Conservation (phyloP, 148 eudicot species). For the Camellia japonica region DNA sequence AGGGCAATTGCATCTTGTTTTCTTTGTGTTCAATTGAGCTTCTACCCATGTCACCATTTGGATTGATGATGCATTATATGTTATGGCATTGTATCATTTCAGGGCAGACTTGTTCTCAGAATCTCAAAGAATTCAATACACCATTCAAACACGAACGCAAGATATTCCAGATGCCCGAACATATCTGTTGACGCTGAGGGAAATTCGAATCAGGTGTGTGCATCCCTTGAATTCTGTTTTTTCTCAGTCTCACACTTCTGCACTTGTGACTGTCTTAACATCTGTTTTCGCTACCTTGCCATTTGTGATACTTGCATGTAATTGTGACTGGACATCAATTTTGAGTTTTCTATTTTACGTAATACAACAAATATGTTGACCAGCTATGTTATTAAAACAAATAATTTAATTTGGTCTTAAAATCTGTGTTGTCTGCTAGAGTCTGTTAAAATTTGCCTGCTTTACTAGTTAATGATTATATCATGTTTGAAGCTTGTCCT, state of each 20-base stretch:
- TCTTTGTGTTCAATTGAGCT: not conserved
- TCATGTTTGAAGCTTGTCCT: not conserved
- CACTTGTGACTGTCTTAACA: not conserved
- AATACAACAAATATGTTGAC: too few species aligned
- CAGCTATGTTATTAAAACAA: too few species aligned
- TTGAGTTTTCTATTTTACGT: not conserved
- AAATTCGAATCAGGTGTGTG: conserved; percentile 71
- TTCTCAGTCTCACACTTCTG: not conserved
- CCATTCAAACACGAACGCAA: conserved; percentile 61
- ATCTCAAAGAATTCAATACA: conserved; percentile 68
- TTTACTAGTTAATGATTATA: too few species aligned
- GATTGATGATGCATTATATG: not conserved
- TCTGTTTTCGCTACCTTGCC: not conserved
- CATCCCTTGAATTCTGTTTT: not conserved
- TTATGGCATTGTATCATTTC: conserved; percentile 16
- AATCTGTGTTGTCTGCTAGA: too few species aligned
- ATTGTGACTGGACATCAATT: not conserved
- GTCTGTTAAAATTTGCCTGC: too few species aligned
- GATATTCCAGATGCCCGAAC: conserved; percentile 81
- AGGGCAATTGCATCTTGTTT: not conserved
- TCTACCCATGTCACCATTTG: not conserved
- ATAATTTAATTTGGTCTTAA: too few species aligned
- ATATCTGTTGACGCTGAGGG: conserved; percentile 68
- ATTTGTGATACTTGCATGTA: not conserved
- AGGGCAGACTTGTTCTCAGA: conserved; percentile 84